phyloP scores from a whole-genome alignment of 305 asterid genomes.

The Fraxinus paxiana region DNA sequence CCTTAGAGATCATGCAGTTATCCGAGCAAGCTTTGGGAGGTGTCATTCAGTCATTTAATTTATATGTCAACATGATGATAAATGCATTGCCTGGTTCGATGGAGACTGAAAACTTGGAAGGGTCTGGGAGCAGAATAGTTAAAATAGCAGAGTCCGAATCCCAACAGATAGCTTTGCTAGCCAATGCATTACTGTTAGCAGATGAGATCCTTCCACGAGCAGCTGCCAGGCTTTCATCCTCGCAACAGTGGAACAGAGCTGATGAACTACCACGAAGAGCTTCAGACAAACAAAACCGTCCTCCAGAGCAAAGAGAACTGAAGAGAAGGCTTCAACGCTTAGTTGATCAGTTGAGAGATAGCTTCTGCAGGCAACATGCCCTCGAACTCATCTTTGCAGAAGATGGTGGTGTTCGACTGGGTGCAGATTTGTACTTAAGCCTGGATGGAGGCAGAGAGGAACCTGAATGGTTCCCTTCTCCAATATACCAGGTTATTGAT shows the following conservation, averaged over 20 bases:
- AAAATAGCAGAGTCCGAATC: constrained; percentile 60
- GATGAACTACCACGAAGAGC: constrained; percentile 43
- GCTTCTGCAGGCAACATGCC: constrained; percentile 82
- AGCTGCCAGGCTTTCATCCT: constrained; percentile 43
- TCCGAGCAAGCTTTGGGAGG: constrained; percentile 72
- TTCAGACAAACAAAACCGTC: constrained; percentile 41
- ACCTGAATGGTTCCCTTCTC: constrained; percentile 91
- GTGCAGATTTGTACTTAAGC: constrained; percentile 67
- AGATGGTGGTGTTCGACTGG: constrained; percentile 65
- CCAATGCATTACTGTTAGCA: constrained; percentile 62
- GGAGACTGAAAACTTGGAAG: constrained; percentile 70
- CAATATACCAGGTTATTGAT: constrained; percentile 59
- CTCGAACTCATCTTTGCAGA: constrained; percentile 76
- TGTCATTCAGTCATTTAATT: constrained; percentile 55
- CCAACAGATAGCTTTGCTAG: constrained; percentile 65
- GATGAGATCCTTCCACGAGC: constrained; percentile 89
- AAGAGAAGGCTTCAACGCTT: constrained; percentile 60
- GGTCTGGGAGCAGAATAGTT: constrained; percentile 58
- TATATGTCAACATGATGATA: constrained; percentile 57
- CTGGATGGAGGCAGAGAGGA: constrained; percentile 56
- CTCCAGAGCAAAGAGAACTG: constrained; percentile 74
- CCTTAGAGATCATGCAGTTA: constrained; percentile 62
- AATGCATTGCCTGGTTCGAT: constrained; percentile 68
- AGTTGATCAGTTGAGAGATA: constrained; percentile 78
- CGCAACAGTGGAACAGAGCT: constrained; percentile 22